Percentiles rank a stretch among this genome's conserved stretches.
Conservation (phyloP, 257 asterid genomes). For the Cinchona pubescens region DNA sequence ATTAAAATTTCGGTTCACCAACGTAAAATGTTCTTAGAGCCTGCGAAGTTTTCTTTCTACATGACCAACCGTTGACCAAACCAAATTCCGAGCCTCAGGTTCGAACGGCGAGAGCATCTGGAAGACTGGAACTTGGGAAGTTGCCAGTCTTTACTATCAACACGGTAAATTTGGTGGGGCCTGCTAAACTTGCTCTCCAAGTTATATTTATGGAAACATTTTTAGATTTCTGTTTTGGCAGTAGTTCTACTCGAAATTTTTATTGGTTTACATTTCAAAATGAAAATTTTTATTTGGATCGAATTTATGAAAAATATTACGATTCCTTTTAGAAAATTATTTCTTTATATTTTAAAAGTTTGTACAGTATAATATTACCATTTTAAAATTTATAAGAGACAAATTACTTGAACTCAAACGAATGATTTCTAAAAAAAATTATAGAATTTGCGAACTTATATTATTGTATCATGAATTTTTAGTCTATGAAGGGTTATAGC, state of each 20-base stretch:
- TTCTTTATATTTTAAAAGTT: no score
- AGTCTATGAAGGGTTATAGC: no score
- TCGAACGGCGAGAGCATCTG: neutral
- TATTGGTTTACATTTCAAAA: no score
- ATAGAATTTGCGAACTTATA: no score
- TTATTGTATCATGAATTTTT: no score
- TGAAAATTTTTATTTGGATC: no score
- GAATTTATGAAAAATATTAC: no score
- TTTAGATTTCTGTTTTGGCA: neutral
- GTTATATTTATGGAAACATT: slow-evolving; percentile 36
- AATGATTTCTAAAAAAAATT: no score
- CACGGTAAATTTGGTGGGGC: slow-evolving; percentile 34
- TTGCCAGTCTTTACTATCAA: neutral
- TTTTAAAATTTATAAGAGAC: no score
- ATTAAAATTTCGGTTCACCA: neutral
- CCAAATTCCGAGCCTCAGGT: slow-evolving; percentile 47
- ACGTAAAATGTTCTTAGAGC: slow-evolving; percentile 6
- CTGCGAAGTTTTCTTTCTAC: slow-evolving; percentile 4
- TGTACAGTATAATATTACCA: no score
- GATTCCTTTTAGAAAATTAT: no score
- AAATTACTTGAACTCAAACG: no score
- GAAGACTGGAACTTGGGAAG: slow-evolving; percentile 11
- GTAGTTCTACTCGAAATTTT: neutral
- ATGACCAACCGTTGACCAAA: slow-evolving; percentile 53
- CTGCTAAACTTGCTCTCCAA: slow-evolving; percentile 63